Conservation (phyloP, 2,329 filamentous ascomycete species). For the Emmonsiellopsis sp. region DNA sequence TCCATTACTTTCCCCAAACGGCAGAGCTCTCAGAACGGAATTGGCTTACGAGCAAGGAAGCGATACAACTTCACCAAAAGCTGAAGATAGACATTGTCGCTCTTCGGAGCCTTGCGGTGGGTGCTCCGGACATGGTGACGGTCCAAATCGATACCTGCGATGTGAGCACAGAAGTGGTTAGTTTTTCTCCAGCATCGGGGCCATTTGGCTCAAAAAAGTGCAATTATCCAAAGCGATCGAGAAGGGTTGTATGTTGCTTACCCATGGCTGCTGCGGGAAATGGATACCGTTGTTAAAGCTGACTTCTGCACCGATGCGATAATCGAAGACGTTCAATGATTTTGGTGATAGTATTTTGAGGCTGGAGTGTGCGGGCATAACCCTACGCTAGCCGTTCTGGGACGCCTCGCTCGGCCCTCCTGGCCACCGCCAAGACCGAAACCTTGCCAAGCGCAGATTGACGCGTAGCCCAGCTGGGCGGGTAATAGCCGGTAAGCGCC, state of each 20-base stretch:
- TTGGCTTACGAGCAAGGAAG: constrained; percentile 80
- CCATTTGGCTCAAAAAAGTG: not conserved
- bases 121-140: constrained; percentile 54
- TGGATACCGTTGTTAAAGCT: constrained; percentile 26
- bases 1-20: constrained; percentile 5
- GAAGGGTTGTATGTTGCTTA: constrained; percentile 18
- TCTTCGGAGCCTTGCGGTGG: constrained; percentile 94
- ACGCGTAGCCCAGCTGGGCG: not conserved
- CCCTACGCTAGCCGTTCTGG: constrained; percentile 31
- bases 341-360: constrained; percentile 1
- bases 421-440: constrained; percentile 39
- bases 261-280: constrained; percentile 35
- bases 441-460: not conserved
- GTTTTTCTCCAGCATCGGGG: not conserved
- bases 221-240: not conserved
- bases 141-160: constrained; percentile 47
- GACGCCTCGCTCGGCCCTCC: not conserved
- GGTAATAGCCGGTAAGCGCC: no score
- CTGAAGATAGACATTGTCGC: constrained; percentile 95
- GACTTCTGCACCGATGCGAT: constrained; percentile 5
- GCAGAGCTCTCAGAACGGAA: constrained; percentile 7
- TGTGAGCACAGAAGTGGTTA: not conserved
- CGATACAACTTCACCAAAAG: constrained; percentile 97
- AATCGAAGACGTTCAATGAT: constrained; percentile 4
- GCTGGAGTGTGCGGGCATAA: constrained; percentile 30